phyloP scores from a whole-genome alignment of 1,284 basidiomycete genomes.

The Cryptococcus sp. region DNA sequence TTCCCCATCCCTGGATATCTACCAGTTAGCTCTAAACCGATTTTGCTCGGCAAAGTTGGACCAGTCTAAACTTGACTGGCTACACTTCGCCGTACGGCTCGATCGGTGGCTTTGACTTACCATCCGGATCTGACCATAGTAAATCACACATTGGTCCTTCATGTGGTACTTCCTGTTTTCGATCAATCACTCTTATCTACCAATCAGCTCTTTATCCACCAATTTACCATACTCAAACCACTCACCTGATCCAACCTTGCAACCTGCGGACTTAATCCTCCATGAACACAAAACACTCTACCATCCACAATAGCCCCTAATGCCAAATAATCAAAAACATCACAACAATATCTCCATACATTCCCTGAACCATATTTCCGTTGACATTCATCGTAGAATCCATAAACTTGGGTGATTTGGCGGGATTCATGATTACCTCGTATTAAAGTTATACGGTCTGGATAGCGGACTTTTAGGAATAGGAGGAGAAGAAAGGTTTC shows the following conservation, averaged over 20 bases:
- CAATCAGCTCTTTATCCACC: constrained; percentile 5
- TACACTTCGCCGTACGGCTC: background rate
- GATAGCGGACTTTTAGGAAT: constrained; percentile 94
- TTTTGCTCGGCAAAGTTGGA: no score
- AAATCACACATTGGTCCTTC: constrained; percentile 99
- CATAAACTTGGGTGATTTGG: constrained; percentile 98
- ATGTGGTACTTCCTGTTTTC: constrained; percentile 98
- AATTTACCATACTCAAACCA: constrained; percentile 6
- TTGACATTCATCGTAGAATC: constrained; percentile 98
- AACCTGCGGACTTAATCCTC: constrained; percentile 84
- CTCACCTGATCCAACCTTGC: constrained; percentile 79
- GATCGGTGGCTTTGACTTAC: constrained; percentile 53
- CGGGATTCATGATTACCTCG: constrained; percentile 98
- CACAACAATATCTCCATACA: constrained; percentile 97
- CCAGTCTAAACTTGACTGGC: no score
- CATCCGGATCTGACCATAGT: constrained; percentile 97
- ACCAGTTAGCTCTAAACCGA: background rate
- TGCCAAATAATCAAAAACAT: constrained; percentile 96
- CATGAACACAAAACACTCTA: constrained; percentile 88
- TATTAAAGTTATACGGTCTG: constrained; percentile 94
- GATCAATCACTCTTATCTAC: constrained; percentile 90
- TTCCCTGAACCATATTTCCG: constrained; percentile 92
- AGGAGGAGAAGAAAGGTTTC: constrained; percentile 94
- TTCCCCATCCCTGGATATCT: constrained; percentile 89
- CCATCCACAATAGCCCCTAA: constrained; percentile 94